Percentiles rank a stretch among this genome's conserved stretches.
These are phyloP conservation scores for Bruguiera gymnorhiza DNA, from an alignment of 345 rosid species.

Conservation along the genomic window DNA sequence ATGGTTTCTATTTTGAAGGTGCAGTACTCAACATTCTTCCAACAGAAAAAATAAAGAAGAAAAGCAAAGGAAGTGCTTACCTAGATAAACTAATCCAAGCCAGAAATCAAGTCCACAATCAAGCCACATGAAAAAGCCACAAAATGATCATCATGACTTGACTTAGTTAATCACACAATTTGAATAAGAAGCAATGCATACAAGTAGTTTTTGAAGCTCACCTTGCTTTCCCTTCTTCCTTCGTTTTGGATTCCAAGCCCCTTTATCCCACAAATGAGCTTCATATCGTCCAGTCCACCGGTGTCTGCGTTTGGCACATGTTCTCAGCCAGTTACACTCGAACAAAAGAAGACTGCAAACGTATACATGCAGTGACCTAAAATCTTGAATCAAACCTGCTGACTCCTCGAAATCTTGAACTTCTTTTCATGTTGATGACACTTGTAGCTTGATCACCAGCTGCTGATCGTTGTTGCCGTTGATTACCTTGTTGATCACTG, in stretches of 20 bases:
- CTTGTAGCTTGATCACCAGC: conserved; percentile 6
- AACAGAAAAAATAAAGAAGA: no score
- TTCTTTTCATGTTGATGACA: conserved; percentile 37
- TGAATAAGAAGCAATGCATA: neutral
- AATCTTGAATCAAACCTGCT: conserved; percentile 27
- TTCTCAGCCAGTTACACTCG: neutral
- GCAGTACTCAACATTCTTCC: no score
- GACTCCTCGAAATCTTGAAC: conserved; percentile 46
- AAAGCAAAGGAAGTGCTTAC: conserved; percentile 12
- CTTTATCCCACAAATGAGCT: conserved; percentile 53
- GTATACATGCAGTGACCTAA: neutral
- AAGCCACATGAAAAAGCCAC: neutral
- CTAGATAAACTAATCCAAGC: conserved; percentile 37
- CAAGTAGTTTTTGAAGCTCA: neutral
- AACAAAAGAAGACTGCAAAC: neutral
- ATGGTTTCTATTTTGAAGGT: neutral
- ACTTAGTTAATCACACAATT: neutral
- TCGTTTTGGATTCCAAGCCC: conserved; percentile 42
- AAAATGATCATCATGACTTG: neutral
- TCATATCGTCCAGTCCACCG: conserved; percentile 47
- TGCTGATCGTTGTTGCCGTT: neutral
- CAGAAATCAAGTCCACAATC: conserved; percentile 4
- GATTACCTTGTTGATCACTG: conserved; percentile 12
- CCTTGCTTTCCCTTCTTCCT: conserved; percentile 49
- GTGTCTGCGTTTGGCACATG: conserved; percentile 18